These are phyloP conservation scores for Ramaria sp. DNA, from an alignment of 768 basidiomycete species.

Conservation along the genomic window DNA sequence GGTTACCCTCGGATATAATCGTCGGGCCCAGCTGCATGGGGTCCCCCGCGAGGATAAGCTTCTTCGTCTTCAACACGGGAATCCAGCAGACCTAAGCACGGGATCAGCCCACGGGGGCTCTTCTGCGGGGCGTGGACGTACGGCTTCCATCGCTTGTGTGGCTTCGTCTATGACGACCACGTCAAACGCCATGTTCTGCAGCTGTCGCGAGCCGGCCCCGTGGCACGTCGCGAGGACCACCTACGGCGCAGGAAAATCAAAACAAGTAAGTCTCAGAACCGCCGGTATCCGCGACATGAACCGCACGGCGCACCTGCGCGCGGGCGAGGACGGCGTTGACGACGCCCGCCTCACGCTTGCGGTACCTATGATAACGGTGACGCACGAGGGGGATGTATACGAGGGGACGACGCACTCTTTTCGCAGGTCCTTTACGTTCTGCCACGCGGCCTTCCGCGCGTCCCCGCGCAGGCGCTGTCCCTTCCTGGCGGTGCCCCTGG, in stretches of 20 bases:
- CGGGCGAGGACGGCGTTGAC: conserved; percentile 70
- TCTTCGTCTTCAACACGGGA: conserved; percentile 86
- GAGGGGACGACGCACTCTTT: conserved; percentile 62
- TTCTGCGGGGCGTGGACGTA: too few relatives aligned
- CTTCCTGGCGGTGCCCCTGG: too few relatives aligned
- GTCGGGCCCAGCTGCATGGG: conserved; percentile 96
- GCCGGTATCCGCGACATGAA: neutral
- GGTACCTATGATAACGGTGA: conserved; percentile 44
- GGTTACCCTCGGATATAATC: conserved; percentile 53
- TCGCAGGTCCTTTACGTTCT: conserved; percentile 72
- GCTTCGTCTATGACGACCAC: conserved; percentile 96
- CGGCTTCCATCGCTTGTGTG: conserved; percentile 92
- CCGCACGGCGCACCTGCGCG: conserved; percentile 50
- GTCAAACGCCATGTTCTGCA: conserved; percentile 74
- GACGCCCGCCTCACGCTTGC: conserved; percentile 78
- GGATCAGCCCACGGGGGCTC: too few relatives aligned
- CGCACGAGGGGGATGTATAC: neutral
- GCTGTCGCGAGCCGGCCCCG: conserved; percentile 77
- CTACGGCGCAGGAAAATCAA: conserved; percentile 29
- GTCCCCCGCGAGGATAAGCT: conserved; percentile 86
- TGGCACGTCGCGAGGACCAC: conserved; percentile 92
- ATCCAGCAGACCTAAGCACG: conserved; percentile 77
- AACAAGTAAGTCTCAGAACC: neutral
- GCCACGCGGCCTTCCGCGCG: conserved; percentile 80
- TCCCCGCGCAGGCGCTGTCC: conserved; percentile 41